Base-by-base conservation (phyloP, 2,329 filamentous ascomycete genomes). In the Plenodomus lindquistii region DNA sequence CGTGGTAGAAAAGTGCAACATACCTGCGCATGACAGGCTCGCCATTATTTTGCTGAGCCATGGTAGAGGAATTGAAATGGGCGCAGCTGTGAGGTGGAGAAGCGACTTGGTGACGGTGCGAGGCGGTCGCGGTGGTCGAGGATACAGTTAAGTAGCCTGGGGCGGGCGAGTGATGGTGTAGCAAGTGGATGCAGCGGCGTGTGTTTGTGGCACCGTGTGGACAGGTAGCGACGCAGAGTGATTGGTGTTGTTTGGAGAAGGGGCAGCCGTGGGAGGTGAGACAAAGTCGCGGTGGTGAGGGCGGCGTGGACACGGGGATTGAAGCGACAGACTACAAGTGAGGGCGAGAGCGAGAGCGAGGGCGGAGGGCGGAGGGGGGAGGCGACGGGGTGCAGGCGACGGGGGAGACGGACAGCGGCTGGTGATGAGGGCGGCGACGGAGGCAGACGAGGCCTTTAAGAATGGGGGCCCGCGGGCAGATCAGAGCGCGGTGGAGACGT, bases 1-100 rank as follows among this genome's bases (percentile, higher is more conserved):
- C 36, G 19, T 24, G 37, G 47, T 19, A 44, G 18, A 46, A 46
- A 55, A 53, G 51, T 53, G 46, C 22, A 42, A 70, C 80, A 61
- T 83, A 87, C 85, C 85, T 86, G 77, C 83, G 80, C 75, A 85
- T 85, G 52, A 85, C 82, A 68, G 84, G 83, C 60, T 79, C 73
- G 57, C 68, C 66, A 54, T 31, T 31, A 4, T 69, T 70, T 46
- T 60, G 60, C 50, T 73, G 67, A 56, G 71, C 70, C 71, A 74
- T 74, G 47, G 27, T 63, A 54, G 36, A 34, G 7, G 48, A 40
- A 18, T 40, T 21, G 41, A 5, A 41, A 37, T 35, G 35, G 45
- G 35, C 42, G 50, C 50, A 42, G 43, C 44, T 40, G 31, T 29
- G 36, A 18, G 38, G 31, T 36, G 34, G 31, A 13, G 34, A 19